Conservation (phyloP, 2,329 filamentous ascomycete genomes). For the Pyrenochaeta sp. region DNA sequence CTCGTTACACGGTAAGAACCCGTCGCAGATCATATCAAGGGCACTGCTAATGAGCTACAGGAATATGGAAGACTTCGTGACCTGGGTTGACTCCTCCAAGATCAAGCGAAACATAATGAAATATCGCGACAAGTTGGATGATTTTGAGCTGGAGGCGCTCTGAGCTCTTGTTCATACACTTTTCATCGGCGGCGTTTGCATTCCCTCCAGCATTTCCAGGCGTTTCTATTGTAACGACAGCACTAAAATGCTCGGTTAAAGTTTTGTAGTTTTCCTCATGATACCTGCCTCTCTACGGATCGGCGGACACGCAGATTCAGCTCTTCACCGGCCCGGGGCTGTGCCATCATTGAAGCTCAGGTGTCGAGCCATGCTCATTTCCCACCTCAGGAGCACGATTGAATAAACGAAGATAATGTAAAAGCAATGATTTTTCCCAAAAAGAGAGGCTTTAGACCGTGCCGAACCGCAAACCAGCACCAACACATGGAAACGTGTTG, state of each 20-base stretch:
- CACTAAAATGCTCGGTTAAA: conserved; percentile 16
- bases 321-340: background rate
- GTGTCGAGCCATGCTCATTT: too few relatives aligned
- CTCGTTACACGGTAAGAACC: conserved; percentile 71
- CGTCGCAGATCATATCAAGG: background rate
- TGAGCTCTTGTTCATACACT: conserved; percentile 7
- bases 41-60: conserved; percentile 47
- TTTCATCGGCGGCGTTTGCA: conserved; percentile 31
- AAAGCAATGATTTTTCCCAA: too few relatives aligned
- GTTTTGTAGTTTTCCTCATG: background rate
- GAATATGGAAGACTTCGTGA: conserved; percentile 94
- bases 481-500: too few relatives aligned
- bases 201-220: conserved; percentile 24
- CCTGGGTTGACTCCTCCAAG: conserved; percentile 95
- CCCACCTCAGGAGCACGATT: too few relatives aligned
- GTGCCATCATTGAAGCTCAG: background rate
- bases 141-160: conserved; percentile 75
- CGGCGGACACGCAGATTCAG: background rate
- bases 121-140: conserved; percentile 93
- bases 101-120: conserved; percentile 96
- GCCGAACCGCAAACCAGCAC: too few relatives aligned
- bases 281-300: background rate
- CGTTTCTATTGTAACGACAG: conserved; percentile 16
- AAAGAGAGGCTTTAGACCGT: too few relatives aligned
- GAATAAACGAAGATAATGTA: too few relatives aligned